phyloP scores from a whole-genome alignment of 306 rosid species.

The Trifolium dubium region DNA sequence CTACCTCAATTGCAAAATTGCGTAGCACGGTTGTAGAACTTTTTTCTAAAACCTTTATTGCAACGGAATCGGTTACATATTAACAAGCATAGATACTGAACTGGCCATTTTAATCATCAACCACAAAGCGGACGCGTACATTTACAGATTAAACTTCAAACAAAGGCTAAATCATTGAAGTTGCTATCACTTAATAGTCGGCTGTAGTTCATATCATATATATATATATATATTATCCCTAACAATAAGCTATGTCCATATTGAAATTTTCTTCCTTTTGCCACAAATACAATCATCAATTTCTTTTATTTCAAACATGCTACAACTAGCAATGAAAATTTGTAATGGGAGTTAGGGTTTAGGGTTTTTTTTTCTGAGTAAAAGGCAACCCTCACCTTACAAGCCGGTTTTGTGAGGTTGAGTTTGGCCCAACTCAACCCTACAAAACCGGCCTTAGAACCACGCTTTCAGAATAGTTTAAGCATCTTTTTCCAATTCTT shows the following conservation, averaged over 20 bases:
- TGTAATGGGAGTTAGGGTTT: no score
- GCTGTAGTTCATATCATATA: not conserved
- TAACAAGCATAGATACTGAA: constrained; percentile 16
- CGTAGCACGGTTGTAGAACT: not conserved
- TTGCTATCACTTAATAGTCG: not conserved
- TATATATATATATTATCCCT: not conserved
- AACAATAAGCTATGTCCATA: not conserved
- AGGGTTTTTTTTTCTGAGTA: no score
- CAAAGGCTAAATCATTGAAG: constrained; percentile 7
- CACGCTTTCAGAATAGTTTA: no score
- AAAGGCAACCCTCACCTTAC: no score
- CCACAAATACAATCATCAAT: not conserved
- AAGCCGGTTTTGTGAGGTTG: no score
- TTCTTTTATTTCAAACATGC: not conserved
- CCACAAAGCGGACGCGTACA: not conserved
- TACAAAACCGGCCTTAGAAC: no score
- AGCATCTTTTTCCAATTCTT: no score
- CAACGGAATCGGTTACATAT: not conserved
- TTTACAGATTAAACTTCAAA: not conserved
- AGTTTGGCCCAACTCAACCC: no score
- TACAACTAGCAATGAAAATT: no score
- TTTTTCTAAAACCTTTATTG: not conserved
- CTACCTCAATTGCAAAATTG: not conserved
- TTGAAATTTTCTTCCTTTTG: not conserved
- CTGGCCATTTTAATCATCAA: not conserved